Base-by-base conservation (phyloP, 176 grass and related monocot genomes). In the Musa troglodytarum region DNA sequence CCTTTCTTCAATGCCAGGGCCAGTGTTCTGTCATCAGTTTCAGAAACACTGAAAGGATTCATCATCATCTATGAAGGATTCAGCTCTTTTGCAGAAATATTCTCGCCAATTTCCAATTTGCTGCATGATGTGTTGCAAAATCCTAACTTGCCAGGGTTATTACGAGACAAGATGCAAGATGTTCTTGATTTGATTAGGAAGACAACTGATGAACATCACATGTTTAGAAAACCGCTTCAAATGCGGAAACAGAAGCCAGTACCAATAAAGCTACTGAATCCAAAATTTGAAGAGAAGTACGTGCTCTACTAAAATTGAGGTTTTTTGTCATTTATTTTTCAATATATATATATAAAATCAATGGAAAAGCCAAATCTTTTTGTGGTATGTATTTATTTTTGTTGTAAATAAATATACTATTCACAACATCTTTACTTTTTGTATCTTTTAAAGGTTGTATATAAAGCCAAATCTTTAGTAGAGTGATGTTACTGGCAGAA, bases 281-380 rank as follows among this genome's bases (percentile, higher is more conserved):
- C 90, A 17, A 91, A 93, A 87, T 98, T 93, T 6, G 90, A 93
- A 80, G 94, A 98, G 53, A 91, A 84, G 90, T 98, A 93, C 76
- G 88, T 75, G 57, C 74, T 81, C 87, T 34, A 62, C 75, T 43
- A 68, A 57, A 50, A 58, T 13, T 34, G 12, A 53, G 56, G 11
- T 11, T 77, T 76, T 83, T 15, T 77, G 21, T 68, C 34, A 43
- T 49, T 26, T 15, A 2, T n/a, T 56, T 25, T 49, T 12, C 22
- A 22, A 22, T 22, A 22, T 22, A 19, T 21, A 21, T 34, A 43
- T 43, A 43, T 28, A 29, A 3, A 3, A 34, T 34, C 3, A 34
- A 34, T 4, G 3, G 29, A 34, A 34, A 34, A 34, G 4, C 29
- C 29, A 34, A 34, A 34, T 34, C 29, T 34, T 34, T 34, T 34